These are phyloP conservation scores for Lachancea fermentati DNA, from an alignment of 805 yeast genomes.

Conservation along the genomic window DNA sequence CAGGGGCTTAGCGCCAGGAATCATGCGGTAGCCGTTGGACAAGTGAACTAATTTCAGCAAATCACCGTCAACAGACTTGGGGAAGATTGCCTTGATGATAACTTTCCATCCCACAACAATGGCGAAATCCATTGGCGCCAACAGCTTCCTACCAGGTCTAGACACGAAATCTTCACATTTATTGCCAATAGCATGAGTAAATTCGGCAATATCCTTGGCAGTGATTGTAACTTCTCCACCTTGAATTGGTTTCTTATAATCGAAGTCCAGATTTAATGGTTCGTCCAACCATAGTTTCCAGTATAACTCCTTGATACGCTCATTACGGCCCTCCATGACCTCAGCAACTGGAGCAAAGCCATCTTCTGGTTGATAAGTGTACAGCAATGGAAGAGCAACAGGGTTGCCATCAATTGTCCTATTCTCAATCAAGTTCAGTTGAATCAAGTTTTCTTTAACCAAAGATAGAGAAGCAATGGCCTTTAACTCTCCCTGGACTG, in stretches of 20 bases:
- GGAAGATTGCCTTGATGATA: conserved; percentile 97
- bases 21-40: conserved; percentile 90
- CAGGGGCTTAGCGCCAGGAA: conserved; percentile 86
- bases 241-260: conserved; percentile 62
- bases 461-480: conserved; percentile 62
- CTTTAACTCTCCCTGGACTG: conserved; percentile 61
- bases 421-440: conserved; percentile 74
- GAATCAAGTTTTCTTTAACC: conserved; percentile 47
- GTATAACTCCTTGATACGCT: conserved; percentile 90
- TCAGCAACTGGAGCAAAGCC: conserved; percentile 97
- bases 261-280: conserved; percentile 58
- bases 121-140: conserved; percentile 99
- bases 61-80: conserved; percentile 93
- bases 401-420: conserved; percentile 77
- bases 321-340: conserved; percentile 84
- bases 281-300: conserved; percentile 93
- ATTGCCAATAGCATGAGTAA: conserved; percentile 96
- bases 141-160: conserved; percentile 74
- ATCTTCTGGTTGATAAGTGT: conserved; percentile 71
- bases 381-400: conserved; percentile 70
- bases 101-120: conserved; percentile 98
- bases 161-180: conserved; percentile 92
- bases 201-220: conserved; percentile 76
- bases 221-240: conserved; percentile 68
- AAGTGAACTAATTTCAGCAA: conserved; percentile 88